Percentiles rank a stretch among this genome's conserved stretches.
Conservation (phyloP, 768 basidiomycete species). For the Hydnomerulius pinastri region DNA sequence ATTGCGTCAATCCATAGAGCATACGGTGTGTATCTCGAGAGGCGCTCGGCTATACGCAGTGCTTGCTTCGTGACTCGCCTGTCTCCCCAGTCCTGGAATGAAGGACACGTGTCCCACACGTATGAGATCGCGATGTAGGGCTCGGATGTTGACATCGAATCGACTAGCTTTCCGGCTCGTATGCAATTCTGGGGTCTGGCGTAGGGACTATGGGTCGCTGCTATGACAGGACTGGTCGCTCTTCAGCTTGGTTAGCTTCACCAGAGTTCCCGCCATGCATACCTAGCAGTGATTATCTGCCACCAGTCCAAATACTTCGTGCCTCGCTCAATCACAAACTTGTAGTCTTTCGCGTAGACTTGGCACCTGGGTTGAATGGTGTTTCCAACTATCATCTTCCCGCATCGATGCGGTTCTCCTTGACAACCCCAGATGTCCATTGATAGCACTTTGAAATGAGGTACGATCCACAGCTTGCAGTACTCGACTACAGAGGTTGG, state of each 20-base stretch:
- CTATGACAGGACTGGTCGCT: neutral
- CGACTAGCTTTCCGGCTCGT: slow-evolving; percentile 5
- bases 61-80: slow-evolving; percentile 6
- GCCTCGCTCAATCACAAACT: slow-evolving; percentile 1
- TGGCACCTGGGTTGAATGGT: neutral
- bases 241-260: slow-evolving; percentile 3
- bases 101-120: slow-evolving; percentile 1
- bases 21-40: slow-evolving; percentile 4
- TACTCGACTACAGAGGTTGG: too few relatives aligned
- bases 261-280: neutral
- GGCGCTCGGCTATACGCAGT: slow-evolving; percentile 2
- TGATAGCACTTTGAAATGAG: too few relatives aligned
- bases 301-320: neutral
- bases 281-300: neutral
- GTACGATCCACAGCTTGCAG: too few relatives aligned
- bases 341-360: slow-evolving; percentile 1
- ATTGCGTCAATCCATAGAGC: slow-evolving; percentile 7
- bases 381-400: neutral
- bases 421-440: slow-evolving; percentile 3
- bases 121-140: slow-evolving; percentile 3
- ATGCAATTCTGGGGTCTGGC: slow-evolving; percentile 1
- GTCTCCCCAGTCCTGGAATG: slow-evolving; percentile 4
- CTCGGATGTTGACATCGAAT: neutral
- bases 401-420: slow-evolving; percentile 3
- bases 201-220: neutral